These are phyloP conservation scores for Komagataella pseudopastoris DNA, from an alignment of 805 yeast species.

Conservation along the genomic window DNA sequence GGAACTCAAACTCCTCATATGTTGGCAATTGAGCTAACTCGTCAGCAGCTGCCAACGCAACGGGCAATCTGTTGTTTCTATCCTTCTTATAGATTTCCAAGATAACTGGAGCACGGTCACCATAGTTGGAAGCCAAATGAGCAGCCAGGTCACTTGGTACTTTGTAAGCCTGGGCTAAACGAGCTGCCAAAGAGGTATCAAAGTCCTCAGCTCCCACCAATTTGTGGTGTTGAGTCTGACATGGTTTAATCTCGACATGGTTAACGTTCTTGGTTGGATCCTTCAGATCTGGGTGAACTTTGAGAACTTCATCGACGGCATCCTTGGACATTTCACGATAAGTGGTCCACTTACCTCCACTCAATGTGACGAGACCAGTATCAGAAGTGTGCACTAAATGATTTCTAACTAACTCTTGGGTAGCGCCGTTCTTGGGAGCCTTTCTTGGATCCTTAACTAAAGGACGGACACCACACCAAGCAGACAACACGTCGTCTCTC, in stretches of 20 bases:
- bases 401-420: slow-evolving; percentile 85
- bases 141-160: slow-evolving; percentile 64
- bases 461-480: slow-evolving; percentile 97
- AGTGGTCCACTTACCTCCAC: slow-evolving; percentile 98
- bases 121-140: slow-evolving; percentile 79
- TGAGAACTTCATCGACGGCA: slow-evolving; percentile 64
- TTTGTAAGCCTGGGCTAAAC: slow-evolving; percentile 67
- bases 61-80: slow-evolving; percentile 46
- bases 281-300: slow-evolving; percentile 23
- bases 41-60: slow-evolving; percentile 26
- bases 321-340: slow-evolving; percentile 97
- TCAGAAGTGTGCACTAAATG: slow-evolving; percentile 66
- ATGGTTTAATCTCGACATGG: slow-evolving; percentile 20
- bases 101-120: slow-evolving; percentile 75
- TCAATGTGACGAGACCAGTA: slow-evolving; percentile 72
- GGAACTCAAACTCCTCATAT: slow-evolving; percentile 52
- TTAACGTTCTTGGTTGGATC: slow-evolving; percentile 3
- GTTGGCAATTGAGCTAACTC: slow-evolving; percentile 13
- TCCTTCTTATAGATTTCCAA: slow-evolving; percentile 40
- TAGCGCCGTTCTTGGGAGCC: slow-evolving; percentile 35
- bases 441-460: slow-evolving; percentile 71
- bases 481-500: slow-evolving; percentile 82
- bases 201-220: slow-evolving; percentile 76
- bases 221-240: slow-evolving; percentile 39
- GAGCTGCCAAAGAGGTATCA: slow-evolving; percentile 58